Evolutionary conservation across 192 early-diverging fungal genomes (phyloP), one percentile per base, ranked within the genome.

Genomic region (Rhizoclosmatium sp.): DNA sequence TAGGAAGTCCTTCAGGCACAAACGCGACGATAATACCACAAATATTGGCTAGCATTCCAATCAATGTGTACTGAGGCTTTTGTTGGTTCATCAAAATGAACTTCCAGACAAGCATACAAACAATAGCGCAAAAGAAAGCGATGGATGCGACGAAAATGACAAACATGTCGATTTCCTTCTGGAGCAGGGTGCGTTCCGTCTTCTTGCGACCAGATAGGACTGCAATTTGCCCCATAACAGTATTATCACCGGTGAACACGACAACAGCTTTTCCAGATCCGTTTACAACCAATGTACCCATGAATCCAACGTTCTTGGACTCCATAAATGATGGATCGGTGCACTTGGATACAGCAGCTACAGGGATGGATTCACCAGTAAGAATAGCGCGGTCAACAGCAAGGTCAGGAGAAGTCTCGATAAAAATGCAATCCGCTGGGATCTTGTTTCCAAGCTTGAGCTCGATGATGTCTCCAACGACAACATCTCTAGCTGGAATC

Each of bases 221-320:
- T 86, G 68, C 87, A 90, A 82, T 91, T 12, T 90, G 87, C 1
- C 95, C 94, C 83, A 96, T 88, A 65, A 96, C 82, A 1, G 93
- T 93, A 4, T 87, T 81, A 71, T 94, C 93, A 16, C 94, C 95
- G 23, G 89, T 96, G 23, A 88, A 78, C 12, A 95, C 86, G 0
- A 98, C 94, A 9, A 96, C 82, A 66, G 92, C 95, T 2, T 83
- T 85, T 69, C 87, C 92, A 19, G 81, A 82, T 56, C 96, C 96
- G 76, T 94, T 88, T 3, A 91, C 88, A 21, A 94, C 89, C 62
- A 89, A 85, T 16, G 88, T 90, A 58, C 87, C 90, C 87, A 91
- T 90, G 80, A 98, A 89, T 42, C 92, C 94, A 76, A 98, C 86
- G 75, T 96, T 96, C 72, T 91, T 89, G 16, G 91, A 91, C 83